Conservation (phyloP, 306 rosid genomes). For the Lithocarpus polystachyus region DNA sequence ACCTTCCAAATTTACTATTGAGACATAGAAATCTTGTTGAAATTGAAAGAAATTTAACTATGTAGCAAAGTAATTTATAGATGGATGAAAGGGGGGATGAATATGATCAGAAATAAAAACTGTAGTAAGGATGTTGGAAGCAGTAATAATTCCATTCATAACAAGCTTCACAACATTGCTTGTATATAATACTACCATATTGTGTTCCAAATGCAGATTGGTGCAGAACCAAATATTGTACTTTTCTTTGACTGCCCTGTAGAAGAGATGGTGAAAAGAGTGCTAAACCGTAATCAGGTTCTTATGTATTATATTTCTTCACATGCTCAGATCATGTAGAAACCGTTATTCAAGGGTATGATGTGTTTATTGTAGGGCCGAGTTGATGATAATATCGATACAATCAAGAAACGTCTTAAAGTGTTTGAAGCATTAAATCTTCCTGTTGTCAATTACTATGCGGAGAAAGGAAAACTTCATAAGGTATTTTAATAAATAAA, state of each 20-base stretch:
- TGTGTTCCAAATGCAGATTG: slow-evolving; percentile 45
- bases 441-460: slow-evolving; percentile 76
- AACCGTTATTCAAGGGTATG: slow-evolving; percentile 21
- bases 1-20: not conserved
- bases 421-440: slow-evolving; percentile 66
- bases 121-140: not conserved
- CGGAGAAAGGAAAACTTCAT: slow-evolving; percentile 71
- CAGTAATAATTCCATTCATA: slow-evolving; percentile 12
- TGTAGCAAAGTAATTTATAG: slow-evolving; percentile 1
- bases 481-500: slow-evolving; percentile 40
- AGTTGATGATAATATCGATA: slow-evolving; percentile 87
- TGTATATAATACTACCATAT: not conserved
- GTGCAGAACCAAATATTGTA: slow-evolving; percentile 74
- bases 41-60: not conserved
- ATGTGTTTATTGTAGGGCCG: slow-evolving; percentile 65
- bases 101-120: not conserved
- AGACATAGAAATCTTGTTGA: not conserved
- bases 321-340: not conserved
- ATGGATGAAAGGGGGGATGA: not conserved
- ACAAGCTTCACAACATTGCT: not conserved
- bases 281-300: slow-evolving; percentile 92
- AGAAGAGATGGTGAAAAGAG: slow-evolving; percentile 92
- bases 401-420: slow-evolving; percentile 84
- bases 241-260: slow-evolving; percentile 96
- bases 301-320: slow-evolving; percentile 12